Evolutionary conservation across 768 basidiomycete species (phyloP).

Genomic region (Phanerochaete sordida): DNA sequence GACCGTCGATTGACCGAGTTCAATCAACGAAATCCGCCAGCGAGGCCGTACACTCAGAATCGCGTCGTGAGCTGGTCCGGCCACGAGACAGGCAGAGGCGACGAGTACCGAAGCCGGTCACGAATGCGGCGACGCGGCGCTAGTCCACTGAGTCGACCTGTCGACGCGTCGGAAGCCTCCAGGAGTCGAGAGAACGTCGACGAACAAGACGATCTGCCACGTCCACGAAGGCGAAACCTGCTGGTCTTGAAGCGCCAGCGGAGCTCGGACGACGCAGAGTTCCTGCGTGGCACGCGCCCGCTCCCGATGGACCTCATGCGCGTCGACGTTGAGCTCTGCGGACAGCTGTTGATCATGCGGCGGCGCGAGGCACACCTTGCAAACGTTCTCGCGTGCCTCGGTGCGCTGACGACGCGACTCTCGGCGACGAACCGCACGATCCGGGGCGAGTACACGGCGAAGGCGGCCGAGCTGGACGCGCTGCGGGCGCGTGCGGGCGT

Average conservation of each 20-base stretch:
- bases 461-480: slow-evolving; percentile 42
- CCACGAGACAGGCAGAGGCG: slow-evolving; percentile 33
- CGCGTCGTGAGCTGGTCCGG: slow-evolving; percentile 56
- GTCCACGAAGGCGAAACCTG: not conserved
- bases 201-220: not conserved
- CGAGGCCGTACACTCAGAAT: slow-evolving; percentile 31
- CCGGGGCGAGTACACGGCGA: slow-evolving; percentile 54
- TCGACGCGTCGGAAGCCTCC: not conserved
- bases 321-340: slow-evolving; percentile 76
- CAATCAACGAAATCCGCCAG: slow-evolving; percentile 40
- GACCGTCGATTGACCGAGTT: slow-evolving; percentile 32
- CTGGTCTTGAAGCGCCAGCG: slow-evolving; percentile 39
- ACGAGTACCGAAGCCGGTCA: slow-evolving; percentile 2
- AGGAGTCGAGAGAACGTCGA: slow-evolving; percentile 1
- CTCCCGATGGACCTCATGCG: slow-evolving; percentile 64
- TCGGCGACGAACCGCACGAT: slow-evolving; percentile 52
- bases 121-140: slow-evolving; percentile 1
- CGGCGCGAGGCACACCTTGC: slow-evolving; percentile 65
- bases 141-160: not conserved
- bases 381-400: slow-evolving; percentile 58
- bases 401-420: slow-evolving; percentile 54
- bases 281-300: slow-evolving; percentile 44
- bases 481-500: slow-evolving; percentile 45
- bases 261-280: slow-evolving; percentile 61
- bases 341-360: slow-evolving; percentile 66